A percentile compares a stretch with the other conserved stretches of the same genome.
Conservation (phyloP, 257 asterid genomes). For the Nicotiana tomentosiformis region DNA sequence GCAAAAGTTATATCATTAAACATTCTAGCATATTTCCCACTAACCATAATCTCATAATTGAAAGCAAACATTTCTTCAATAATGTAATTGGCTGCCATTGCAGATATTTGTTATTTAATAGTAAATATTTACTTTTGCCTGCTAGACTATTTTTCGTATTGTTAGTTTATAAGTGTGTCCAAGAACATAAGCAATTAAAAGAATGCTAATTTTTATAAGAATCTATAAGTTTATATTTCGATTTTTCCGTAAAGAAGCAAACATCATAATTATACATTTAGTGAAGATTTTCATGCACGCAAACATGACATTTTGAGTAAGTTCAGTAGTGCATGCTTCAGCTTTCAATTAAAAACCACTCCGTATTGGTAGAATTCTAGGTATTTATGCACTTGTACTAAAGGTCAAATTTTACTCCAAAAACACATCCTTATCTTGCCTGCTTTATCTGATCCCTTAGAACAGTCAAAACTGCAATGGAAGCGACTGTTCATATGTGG, state of each 20-base stretch:
- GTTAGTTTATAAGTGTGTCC: too few relatives aligned
- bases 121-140: background rate
- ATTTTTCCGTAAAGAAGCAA: background rate
- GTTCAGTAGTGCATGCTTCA: background rate
- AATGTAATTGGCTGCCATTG: background rate
- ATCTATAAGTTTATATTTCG: background rate
- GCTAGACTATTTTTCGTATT: too few relatives aligned
- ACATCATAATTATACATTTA: too few relatives aligned
- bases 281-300: background rate
- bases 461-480: background rate
- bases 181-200: background rate
- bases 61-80: background rate
- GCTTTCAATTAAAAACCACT: background rate
- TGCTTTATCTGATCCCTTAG: background rate
- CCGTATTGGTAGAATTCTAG: background rate
- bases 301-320: background rate
- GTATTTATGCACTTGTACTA: background rate
- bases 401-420: background rate
- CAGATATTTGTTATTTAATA: background rate
- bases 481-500: background rate
- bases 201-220: background rate
- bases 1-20: too few relatives aligned
- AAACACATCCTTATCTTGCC: background rate
- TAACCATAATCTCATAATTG: too few relatives aligned
- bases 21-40: too few relatives aligned